Evolutionary conservation across 495 filamentous ascomycete species (phyloP).

Genomic region (Haplographium delicatum): DNA sequence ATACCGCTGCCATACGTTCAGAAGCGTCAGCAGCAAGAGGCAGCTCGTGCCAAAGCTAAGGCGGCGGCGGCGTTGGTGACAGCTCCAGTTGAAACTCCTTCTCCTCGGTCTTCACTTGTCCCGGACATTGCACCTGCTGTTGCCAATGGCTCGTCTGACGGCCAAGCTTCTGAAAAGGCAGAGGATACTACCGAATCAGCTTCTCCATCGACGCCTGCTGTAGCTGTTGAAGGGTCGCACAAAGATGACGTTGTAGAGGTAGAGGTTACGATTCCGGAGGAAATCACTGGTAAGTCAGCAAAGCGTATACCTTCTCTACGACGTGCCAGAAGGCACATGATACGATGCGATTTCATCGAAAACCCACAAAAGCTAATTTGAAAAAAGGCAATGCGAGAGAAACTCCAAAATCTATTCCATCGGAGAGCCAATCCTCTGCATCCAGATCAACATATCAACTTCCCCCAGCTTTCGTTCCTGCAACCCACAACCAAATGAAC

Average conservation of each 20-base stretch:
- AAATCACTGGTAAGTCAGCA: conserved; percentile 19
- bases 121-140: conserved; percentile 6
- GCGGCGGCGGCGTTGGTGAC: conserved; percentile 12
- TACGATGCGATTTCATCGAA: too few relatives aligned
- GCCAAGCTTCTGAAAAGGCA: background rate
- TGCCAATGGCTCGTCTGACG: conserved; percentile 17
- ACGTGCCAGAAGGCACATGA: too few relatives aligned
- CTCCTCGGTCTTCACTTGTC: conserved; percentile 7
- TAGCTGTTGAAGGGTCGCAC: background rate
- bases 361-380: background rate
- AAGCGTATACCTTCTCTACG: background rate
- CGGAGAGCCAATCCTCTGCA: conserved; percentile 18
- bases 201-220: conserved; percentile 1
- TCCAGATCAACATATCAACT: conserved; percentile 26
- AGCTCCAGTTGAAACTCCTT: conserved; percentile 9
- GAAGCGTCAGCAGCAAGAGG: conserved; percentile 27
- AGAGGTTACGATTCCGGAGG: conserved; percentile 5
- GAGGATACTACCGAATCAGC: background rate
- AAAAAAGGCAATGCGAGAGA: conserved; percentile 1
- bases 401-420: conserved; percentile 13
- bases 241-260: background rate
- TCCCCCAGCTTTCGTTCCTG: conserved; percentile 29
- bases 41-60: conserved; percentile 16
- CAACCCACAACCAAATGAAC: conserved; percentile 26
- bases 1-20: conserved; percentile 36